Percentiles rank a stretch among this genome's conserved stretches.
Evolutionary conservation across 305 asterid species (phyloP).

Genomic region (Lippia alba): DNA sequence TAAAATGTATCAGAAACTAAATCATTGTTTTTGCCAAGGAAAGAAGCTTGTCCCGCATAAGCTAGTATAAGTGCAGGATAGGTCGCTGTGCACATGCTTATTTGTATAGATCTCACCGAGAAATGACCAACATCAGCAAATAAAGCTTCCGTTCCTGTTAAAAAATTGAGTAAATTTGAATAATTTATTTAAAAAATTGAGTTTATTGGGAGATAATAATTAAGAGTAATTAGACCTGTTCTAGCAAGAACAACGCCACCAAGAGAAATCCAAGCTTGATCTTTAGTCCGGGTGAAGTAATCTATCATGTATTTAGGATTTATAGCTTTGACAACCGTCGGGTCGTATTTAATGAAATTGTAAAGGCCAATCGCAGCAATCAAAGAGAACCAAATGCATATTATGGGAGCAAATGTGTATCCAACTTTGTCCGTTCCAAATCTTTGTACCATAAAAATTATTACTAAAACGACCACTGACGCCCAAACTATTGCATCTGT

Average conservation of each 20-base stretch:
- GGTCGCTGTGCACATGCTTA: constrained; percentile 57
- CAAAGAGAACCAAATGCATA: constrained; percentile 59
- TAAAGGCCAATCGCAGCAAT: constrained; percentile 57
- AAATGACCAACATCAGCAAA: constrained; percentile 77
- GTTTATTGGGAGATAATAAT: too few relatives aligned
- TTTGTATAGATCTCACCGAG: constrained; percentile 56
- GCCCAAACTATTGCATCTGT: constrained; percentile 55
- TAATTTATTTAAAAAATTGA: too few relatives aligned
- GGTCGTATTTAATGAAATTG: constrained; percentile 61
- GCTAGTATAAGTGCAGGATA: constrained; percentile 59
- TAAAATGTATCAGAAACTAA: constrained; percentile 49
- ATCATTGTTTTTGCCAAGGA: constrained; percentile 42
- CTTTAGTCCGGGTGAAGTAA: constrained; percentile 54
- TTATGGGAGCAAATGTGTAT: constrained; percentile 64
- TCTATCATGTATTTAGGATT: constrained; percentile 56
- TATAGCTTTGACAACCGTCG: constrained; percentile 51
- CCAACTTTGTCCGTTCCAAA: constrained; percentile 80
- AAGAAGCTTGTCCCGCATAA: constrained; percentile 63
- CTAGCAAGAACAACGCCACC: constrained; percentile 69
- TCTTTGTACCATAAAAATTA: constrained; percentile 55
- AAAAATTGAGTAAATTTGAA: too few relatives aligned
- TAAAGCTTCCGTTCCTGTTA: constrained; percentile 71
- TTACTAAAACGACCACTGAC: constrained; percentile 48
- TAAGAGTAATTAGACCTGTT: too few relatives aligned
- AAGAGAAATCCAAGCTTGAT: constrained; percentile 73